Percentiles rank a stretch among this genome's conserved stretches.
Evolutionary conservation across 1,139 yeast species (phyloP).

Genomic region (Debaryomycetaceae sp.): DNA sequence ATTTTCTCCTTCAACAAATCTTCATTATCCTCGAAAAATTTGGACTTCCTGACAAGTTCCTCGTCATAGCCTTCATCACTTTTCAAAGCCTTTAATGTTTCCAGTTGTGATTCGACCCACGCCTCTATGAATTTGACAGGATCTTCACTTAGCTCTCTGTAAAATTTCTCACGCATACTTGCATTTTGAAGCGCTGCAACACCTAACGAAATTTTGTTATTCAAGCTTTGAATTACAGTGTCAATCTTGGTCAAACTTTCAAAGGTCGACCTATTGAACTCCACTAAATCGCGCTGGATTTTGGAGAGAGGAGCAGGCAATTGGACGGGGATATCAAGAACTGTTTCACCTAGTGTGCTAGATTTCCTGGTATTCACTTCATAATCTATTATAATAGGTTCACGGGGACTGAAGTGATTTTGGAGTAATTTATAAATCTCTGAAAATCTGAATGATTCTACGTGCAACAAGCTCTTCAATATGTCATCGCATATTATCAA

Average conservation of each 20-base stretch:
- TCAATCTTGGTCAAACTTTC: constrained; percentile 43
- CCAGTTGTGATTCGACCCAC: constrained; percentile 73
- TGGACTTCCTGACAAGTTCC: constrained; percentile 80
- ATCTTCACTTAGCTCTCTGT: constrained; percentile 65
- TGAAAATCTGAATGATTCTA: constrained; percentile 57
- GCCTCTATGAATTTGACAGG: constrained; percentile 73
- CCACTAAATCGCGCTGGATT: constrained; percentile 37
- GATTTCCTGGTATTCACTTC: constrained; percentile 72
- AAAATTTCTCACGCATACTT: constrained; percentile 51
- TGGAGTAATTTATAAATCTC: constrained; percentile 69
- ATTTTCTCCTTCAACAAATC: constrained; percentile 67
- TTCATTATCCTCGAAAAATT: constrained; percentile 73
- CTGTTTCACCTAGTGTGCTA: constrained; percentile 75
- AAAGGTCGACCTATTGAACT: constrained; percentile 36
- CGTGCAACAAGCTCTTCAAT: constrained; percentile 54
- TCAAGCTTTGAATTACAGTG: constrained; percentile 51
- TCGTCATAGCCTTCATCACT: constrained; percentile 91
- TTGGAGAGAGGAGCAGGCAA: constrained; percentile 45
- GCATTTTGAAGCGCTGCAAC: constrained; percentile 66
- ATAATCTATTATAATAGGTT: constrained; percentile 76
- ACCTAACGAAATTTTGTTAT: constrained; percentile 57
- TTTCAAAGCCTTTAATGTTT: constrained; percentile 69
- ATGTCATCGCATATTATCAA: constrained; percentile 67
- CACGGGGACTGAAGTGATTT: constrained; percentile 63
- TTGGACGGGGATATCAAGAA: constrained; percentile 70